phyloP scores from a whole-genome alignment of 179 eudicot genomes.

The Patellifolia procumbens region DNA sequence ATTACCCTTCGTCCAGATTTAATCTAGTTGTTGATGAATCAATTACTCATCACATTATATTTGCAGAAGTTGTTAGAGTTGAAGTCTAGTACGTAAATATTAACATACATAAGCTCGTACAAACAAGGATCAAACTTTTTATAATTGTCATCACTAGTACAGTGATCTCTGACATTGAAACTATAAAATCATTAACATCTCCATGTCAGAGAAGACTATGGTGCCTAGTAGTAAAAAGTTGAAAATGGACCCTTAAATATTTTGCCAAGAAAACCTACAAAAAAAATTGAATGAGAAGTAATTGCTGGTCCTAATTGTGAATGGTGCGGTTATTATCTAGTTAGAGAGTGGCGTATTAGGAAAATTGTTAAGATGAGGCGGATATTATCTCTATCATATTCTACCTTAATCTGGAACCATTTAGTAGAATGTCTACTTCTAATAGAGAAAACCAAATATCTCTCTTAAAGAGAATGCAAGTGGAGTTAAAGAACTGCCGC shows the following conservation, averaged over 20 bases:
- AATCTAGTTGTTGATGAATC: neutral
- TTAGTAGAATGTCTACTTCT: constrained; percentile 27
- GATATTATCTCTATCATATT: constrained; percentile 22
- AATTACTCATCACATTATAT: neutral
- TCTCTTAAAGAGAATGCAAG: constrained; percentile 18
- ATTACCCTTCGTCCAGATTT: neutral
- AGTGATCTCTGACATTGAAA: neutral
- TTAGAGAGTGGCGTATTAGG: neutral
- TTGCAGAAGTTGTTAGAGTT: neutral
- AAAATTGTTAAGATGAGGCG: constrained; percentile 11
- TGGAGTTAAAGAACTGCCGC: constrained; percentile 13
- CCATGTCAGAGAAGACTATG: too few species aligned
- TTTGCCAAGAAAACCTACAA: neutral
- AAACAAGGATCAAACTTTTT: neutral
- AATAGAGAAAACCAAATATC: constrained; percentile 6
- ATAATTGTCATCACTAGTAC: neutral
- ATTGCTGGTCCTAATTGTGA: neutral
- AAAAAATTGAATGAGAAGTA: neutral
- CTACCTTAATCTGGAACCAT: constrained; percentile 22
- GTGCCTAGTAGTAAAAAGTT: too few species aligned
- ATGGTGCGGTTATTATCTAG: constrained; percentile 1
- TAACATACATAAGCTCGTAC: too few species aligned
- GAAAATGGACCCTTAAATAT: neutral
- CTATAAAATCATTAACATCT: neutral
- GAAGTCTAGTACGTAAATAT: neutral